Evolutionary conservation across 345 rosid species (phyloP).

Genomic region (Citrus cavaleriei): DNA sequence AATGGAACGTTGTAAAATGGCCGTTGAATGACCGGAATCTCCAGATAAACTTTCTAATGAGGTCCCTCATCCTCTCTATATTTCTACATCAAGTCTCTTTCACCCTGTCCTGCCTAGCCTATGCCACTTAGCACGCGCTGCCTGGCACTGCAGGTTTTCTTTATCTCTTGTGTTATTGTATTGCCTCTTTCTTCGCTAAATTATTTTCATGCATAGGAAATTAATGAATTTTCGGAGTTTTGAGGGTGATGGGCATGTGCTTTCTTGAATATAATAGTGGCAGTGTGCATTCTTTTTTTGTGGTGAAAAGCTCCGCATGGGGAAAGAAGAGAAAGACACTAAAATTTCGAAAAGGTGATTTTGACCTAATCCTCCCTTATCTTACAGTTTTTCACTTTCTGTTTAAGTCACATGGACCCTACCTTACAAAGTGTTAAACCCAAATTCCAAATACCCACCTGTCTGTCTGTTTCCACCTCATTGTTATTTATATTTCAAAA

Average conservation of each 20-base stretch:
- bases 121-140: constrained; percentile 23
- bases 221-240: not conserved
- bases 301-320: constrained; percentile 27
- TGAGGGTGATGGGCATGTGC: constrained; percentile 19
- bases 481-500: not conserved
- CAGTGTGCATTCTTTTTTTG: constrained; percentile 10
- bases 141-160: constrained; percentile 8
- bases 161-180: not conserved
- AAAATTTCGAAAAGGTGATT: constrained; percentile 15
- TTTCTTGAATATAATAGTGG: constrained; percentile 11
- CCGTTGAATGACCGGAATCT: constrained; percentile 11
- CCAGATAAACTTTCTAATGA: not conserved
- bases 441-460: not conserved
- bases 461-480: not conserved
- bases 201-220: not conserved
- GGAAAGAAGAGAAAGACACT: constrained; percentile 19
- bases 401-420: constrained; percentile 4
- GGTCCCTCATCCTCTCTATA: not conserved
- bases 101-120: not conserved
- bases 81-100: constrained; percentile 3
- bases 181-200: not conserved
- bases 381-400: constrained; percentile 17
- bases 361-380: constrained; percentile 22
- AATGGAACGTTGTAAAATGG: constrained; percentile 22
- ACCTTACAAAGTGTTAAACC: not conserved